Conservation (phyloP, 2,329 filamentous ascomycete genomes). For the Arthroderma uncinatum region DNA sequence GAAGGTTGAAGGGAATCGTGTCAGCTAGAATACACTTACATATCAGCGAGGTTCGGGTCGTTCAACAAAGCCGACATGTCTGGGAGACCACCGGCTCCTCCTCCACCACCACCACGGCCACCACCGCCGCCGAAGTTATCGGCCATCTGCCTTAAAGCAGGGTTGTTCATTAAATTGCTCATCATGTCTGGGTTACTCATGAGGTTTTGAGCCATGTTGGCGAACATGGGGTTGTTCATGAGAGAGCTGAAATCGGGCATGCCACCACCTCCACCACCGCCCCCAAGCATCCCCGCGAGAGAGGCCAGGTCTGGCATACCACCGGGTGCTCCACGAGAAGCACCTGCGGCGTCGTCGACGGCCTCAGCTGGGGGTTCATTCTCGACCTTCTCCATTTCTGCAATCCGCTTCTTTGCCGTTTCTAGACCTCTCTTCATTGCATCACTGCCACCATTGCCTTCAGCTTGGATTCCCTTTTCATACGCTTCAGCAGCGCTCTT, state of each 20-base stretch:
- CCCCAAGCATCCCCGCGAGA: conserved; percentile 61
- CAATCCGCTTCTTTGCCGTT: conserved; percentile 78
- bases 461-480: conserved; percentile 78
- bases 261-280: conserved; percentile 54
- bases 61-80: conserved; percentile 78
- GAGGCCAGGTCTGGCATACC: conserved; percentile 62
- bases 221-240: conserved; percentile 98
- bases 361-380: conserved; percentile 41
- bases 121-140: conserved; percentile 55
- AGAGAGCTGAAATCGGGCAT: conserved; percentile 81
- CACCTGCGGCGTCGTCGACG: conserved; percentile 40
- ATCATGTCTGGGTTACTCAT: conserved; percentile 96
- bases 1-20: conserved; percentile 4
- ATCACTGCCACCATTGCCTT: conserved; percentile 87
- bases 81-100: conserved; percentile 69
- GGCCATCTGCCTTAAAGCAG: conserved; percentile 76
- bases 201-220: conserved; percentile 89
- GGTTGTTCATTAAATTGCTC: conserved; percentile 89
- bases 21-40: conserved; percentile 50
- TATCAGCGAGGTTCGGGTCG: conserved; percentile 81
- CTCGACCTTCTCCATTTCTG: conserved; percentile 57
- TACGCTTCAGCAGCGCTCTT: conserved; percentile 93
- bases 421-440: conserved; percentile 96
- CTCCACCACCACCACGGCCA: conserved; percentile 25
- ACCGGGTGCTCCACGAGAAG: conserved; percentile 35